Evolutionary conservation across 495 filamentous ascomycete genomes (phyloP).

Genomic region (Aspergillus egyptiacus): DNA sequence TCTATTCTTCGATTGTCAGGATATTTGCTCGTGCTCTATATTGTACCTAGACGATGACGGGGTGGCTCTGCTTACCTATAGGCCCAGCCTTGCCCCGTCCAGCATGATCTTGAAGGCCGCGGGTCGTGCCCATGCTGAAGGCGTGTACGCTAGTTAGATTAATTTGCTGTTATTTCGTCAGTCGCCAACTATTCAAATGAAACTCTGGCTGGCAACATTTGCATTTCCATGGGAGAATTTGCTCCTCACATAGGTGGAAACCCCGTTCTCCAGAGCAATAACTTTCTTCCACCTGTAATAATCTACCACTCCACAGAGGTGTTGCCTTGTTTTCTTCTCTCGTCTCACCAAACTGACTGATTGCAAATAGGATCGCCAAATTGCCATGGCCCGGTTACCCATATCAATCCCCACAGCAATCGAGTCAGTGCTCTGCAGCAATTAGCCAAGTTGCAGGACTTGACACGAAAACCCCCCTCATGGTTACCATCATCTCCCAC

Average conservation of each 20-base stretch:
- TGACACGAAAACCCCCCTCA: not conserved
- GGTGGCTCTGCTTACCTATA: not conserved
- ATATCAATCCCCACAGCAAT: not conserved
- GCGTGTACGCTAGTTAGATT: conserved; percentile 2
- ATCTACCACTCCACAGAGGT: not conserved
- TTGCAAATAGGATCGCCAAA: not conserved
- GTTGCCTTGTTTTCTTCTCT: not conserved
- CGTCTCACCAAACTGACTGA: conserved; percentile 2
- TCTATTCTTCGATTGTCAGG: conserved; percentile 6
- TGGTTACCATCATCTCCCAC: not conserved
- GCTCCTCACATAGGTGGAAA: not conserved
- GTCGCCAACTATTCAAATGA: not conserved
- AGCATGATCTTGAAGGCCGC: conserved; percentile 3
- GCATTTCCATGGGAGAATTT: conserved; percentile 7
- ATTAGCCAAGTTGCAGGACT: not conserved
- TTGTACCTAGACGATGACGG: conserved; percentile 6
- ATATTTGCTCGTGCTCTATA: conserved; percentile 8
- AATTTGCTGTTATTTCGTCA: not conserved
- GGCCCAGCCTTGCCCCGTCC: too few species aligned
- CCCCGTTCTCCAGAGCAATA: not conserved
- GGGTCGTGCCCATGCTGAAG: conserved; percentile 9
- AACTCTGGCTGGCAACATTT: not conserved
- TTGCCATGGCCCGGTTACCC: not conserved
- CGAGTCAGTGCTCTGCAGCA: not conserved
- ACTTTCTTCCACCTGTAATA: conserved; percentile 18